Evolutionary conservation across 1,284 basidiomycete genomes (phyloP).

Genomic region (Ganoderma leucocontextum): DNA sequence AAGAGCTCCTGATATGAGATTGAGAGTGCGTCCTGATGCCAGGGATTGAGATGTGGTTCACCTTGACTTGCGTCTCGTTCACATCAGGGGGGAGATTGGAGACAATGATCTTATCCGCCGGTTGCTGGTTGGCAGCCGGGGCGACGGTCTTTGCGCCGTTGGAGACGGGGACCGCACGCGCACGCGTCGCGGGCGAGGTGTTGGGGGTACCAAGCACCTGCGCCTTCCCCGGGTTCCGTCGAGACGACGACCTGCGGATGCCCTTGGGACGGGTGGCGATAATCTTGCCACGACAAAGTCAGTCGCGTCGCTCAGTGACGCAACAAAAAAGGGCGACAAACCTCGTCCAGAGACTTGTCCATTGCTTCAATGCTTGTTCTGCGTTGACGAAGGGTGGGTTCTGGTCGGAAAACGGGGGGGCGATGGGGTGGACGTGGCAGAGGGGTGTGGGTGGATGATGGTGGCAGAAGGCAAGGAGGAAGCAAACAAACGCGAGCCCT

Average conservation of each 20-base stretch:
- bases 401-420: constrained; percentile 22
- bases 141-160: constrained; percentile 48
- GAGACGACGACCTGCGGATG: constrained; percentile 56
- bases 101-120: constrained; percentile 93
- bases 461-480: constrained; percentile 38
- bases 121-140: constrained; percentile 48
- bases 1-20: constrained; percentile 83
- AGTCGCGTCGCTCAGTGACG: constrained; percentile 30
- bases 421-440: constrained; percentile 32
- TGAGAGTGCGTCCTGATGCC: background rate
- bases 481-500: constrained; percentile 30
- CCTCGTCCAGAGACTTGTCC: constrained; percentile 93
- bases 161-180: constrained; percentile 51
- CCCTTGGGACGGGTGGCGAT: constrained; percentile 70
- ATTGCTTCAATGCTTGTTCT: constrained; percentile 45
- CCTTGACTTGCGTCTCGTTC: constrained; percentile 93
- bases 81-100: constrained; percentile 96
- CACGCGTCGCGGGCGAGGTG: constrained; percentile 57
- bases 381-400: constrained; percentile 6
- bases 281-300: constrained; percentile 59
- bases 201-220: constrained; percentile 65
- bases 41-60: constrained; percentile 48
- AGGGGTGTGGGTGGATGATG: constrained; percentile 34
- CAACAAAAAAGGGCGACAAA: constrained; percentile 48
- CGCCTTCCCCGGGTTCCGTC: constrained; percentile 49